These are phyloP conservation scores for Candida dubliniensis DNA, from an alignment of 1,139 yeast species.

Conservation along the genomic window DNA sequence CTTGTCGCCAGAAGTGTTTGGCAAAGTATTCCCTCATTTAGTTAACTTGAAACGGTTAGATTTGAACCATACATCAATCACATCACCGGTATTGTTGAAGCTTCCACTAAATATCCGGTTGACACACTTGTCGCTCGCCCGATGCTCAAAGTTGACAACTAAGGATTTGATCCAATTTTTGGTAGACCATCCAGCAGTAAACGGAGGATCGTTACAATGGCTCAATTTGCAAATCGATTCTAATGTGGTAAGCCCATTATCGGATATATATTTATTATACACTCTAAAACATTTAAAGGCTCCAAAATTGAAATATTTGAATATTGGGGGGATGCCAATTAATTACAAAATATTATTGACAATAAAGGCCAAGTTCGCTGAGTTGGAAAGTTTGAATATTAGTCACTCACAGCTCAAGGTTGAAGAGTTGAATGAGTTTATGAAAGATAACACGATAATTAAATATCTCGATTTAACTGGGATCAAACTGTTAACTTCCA, in stretches of 20 bases:
- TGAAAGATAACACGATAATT: conserved; percentile 30
- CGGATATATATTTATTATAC: conserved; percentile 57
- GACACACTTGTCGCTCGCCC: conserved; percentile 76
- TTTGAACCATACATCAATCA: conserved; percentile 77
- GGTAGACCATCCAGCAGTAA: conserved; percentile 69
- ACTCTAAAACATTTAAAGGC: conserved; percentile 56
- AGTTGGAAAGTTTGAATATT: conserved; percentile 61
- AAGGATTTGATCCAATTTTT: conserved; percentile 72
- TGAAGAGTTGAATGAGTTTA: conserved; percentile 49
- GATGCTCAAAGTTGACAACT: conserved; percentile 76
- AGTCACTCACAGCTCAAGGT: conserved; percentile 57
- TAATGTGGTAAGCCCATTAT: conserved; percentile 63
- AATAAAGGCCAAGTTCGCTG: conserved; percentile 54
- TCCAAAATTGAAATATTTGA: conserved; percentile 53
- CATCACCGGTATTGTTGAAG: conserved; percentile 51
- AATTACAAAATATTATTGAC: conserved; percentile 51
- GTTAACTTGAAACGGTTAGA: conserved; percentile 68
- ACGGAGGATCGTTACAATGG: conserved; percentile 63
- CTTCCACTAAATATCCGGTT: conserved; percentile 57
- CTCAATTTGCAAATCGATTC: conserved; percentile 73
- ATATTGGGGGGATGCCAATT: conserved; percentile 78
- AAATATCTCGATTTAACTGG: conserved; percentile 42
- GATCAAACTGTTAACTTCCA: conserved; percentile 28
- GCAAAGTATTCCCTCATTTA: conserved; percentile 57
- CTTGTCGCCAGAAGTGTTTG: conserved; percentile 56